phyloP scores from a whole-genome alignment of 83 land plant species.

The Isoetes engelmannii region DNA sequence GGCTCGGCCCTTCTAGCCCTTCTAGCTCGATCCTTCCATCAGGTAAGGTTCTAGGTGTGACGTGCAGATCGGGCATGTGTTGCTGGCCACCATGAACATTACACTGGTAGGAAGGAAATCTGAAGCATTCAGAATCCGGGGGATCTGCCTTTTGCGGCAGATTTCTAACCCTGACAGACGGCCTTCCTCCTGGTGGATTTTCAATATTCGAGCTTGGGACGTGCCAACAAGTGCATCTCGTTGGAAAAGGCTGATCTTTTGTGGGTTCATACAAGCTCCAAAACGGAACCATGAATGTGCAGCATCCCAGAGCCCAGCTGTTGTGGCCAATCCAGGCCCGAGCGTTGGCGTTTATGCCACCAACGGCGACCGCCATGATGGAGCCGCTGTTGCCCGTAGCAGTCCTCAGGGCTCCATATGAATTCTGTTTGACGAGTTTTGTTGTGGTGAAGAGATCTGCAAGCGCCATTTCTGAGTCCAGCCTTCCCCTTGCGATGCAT shows the following conservation, averaged over 20 bases:
- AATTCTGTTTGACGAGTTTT: not conserved
- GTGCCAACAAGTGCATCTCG: conserved; percentile 17
- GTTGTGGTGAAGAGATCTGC: conserved; percentile 2
- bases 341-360: not conserved
- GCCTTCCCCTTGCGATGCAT: conserved; percentile 7
- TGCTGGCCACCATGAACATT: conserved; percentile 8
- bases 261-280: not conserved
- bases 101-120: conserved; percentile 12
- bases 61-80: conserved; percentile 5
- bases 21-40: too few species aligned
- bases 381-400: not conserved
- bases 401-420: not conserved
- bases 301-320: conserved; percentile 2
- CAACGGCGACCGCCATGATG: not conserved
- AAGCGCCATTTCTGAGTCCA: conserved; percentile 6
- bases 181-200: too few species aligned
- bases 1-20: not conserved
- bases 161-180: too few species aligned
- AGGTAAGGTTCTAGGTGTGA: too few species aligned
- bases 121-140: conserved; percentile 1
- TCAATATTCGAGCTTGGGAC: conserved; percentile 3
- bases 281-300: not conserved
- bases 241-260: not conserved
- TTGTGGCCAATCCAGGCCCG: conserved; percentile 5
- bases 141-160: too few species aligned